Percentiles rank a stretch among this genome's conserved stretches.
Evolutionary conservation across 208 protist species (phyloP).

Genomic region (Phytomonas sp.): DNA sequence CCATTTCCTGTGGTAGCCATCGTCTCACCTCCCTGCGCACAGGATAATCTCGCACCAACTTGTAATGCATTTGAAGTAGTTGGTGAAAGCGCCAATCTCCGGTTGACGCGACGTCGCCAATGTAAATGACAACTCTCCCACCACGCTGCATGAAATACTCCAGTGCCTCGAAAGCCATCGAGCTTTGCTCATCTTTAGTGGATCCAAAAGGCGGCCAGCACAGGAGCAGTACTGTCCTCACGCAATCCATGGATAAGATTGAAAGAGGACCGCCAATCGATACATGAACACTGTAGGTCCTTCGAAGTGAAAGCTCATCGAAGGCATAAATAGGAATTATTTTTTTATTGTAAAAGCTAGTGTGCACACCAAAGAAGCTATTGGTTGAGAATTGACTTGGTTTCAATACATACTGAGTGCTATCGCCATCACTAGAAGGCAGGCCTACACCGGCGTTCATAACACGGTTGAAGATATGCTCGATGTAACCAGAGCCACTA

Average conservation of each 20-base stretch:
- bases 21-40: constrained; percentile 79
- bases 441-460: constrained; percentile 31
- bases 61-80: constrained; percentile 75
- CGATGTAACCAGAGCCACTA: constrained; percentile 77
- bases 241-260: constrained; percentile 65
- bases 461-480: constrained; percentile 86
- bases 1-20: constrained; percentile 85
- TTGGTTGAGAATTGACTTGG: constrained; percentile 21
- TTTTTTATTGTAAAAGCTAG: constrained; percentile 32
- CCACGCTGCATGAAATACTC: constrained; percentile 76
- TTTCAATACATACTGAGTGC: constrained; percentile 12
- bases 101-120: constrained; percentile 79
- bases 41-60: constrained; percentile 69
- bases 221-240: constrained; percentile 62
- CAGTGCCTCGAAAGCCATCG: constrained; percentile 87
- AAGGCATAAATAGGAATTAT: constrained; percentile 71
- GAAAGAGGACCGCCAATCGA: constrained; percentile 67
- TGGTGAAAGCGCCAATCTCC: constrained; percentile 88
- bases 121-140: constrained; percentile 74
- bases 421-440: constrained; percentile 1
- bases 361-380: constrained; percentile 65
- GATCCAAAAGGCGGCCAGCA: constrained; percentile 88
- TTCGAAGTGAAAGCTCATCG: constrained; percentile 61
- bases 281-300: constrained; percentile 78
- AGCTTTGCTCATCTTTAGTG: constrained; percentile 78